Evolutionary conservation across 495 filamentous ascomycete genomes (phyloP).

Genomic region (Penicillium pancosmium): DNA sequence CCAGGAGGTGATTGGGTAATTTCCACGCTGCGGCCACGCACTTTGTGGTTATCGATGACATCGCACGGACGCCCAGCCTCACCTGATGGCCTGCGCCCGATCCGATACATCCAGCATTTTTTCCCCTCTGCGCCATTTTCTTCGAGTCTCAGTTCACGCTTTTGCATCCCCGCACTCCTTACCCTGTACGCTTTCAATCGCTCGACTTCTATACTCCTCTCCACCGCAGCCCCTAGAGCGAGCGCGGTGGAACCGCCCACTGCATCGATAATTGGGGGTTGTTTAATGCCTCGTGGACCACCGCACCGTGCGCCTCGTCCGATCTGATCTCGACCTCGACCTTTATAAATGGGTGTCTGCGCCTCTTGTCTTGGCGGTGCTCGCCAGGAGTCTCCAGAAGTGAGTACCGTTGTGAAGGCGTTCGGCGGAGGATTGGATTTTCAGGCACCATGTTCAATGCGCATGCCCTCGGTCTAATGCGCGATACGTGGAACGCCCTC

Average conservation of each 20-base stretch:
- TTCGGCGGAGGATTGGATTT: neutral
- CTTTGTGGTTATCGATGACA: slow-evolving; percentile 30
- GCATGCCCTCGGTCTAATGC: slow-evolving; percentile 22
- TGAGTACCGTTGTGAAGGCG: slow-evolving; percentile 27
- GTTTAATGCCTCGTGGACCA: slow-evolving; percentile 33
- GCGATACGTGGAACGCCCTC: slow-evolving; percentile 13
- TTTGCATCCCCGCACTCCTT: slow-evolving; percentile 26
- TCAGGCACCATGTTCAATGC: slow-evolving; percentile 19
- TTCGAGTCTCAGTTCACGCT: slow-evolving; percentile 9
- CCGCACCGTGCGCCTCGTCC: slow-evolving; percentile 24
- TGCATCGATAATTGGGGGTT: slow-evolving; percentile 20
- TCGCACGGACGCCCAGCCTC: slow-evolving; percentile 32
- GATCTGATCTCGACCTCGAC: neutral
- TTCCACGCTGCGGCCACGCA: slow-evolving; percentile 33
- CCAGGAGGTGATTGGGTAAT: neutral
- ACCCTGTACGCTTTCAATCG: slow-evolving; percentile 4
- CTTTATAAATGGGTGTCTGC: slow-evolving; percentile 53
- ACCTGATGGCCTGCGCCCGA: slow-evolving; percentile 14
- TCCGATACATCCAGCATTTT: slow-evolving; percentile 4
- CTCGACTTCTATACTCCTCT: neutral
- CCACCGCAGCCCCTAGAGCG: slow-evolving; percentile 2
- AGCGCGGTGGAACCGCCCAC: slow-evolving; percentile 16
- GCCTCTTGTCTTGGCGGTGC: slow-evolving; percentile 52
- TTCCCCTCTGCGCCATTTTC: slow-evolving; percentile 18
- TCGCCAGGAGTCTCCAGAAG: slow-evolving; percentile 49